Base-by-base conservation (phyloP, 176 grass and related monocot species). In the Musa beccarii region DNA sequence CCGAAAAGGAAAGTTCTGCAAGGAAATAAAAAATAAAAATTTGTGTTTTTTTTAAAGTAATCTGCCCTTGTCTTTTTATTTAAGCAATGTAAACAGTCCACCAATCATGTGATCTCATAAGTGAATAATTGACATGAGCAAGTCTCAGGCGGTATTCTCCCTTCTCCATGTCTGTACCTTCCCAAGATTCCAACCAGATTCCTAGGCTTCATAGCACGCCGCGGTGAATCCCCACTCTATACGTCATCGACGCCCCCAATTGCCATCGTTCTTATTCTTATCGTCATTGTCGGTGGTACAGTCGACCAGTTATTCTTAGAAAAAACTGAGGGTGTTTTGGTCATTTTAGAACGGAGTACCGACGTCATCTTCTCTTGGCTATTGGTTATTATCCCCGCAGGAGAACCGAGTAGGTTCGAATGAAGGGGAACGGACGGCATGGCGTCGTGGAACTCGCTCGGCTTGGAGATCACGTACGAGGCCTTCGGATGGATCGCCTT, bases 401-500 rank as follows among this genome's bases (percentile, higher is more conserved):
- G 15, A 20, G 57, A n/a, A 28, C 20, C 23, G 12, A 14, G 13
- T 57, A 3, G 64, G 49, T 3, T 25, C 29, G 10, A 24, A 3
- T 23, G 19, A 34, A 16, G 13, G 25, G 25, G 28, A 69, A 17
- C 22, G 24, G 11, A 11, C 20, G 83, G 56, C 77, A 83, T 89
- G 90, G 91, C 87, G 19, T 83, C 89, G 70, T 98, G 94, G 94
- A 93, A 93, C 80, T 91, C 86, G 19, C 53, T 89, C 81, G 81
- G 62, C 77, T 79, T 86, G 80, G 90, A 89, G 81, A 72, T 98
- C 79, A 49, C 78, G 74, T 91, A 98, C 82, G 83, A 98, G 75
- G 78, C 89, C 52, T 81, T 98, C 9, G 94, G 94, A 23, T 98
- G 94, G 94, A 81, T 98, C 82, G 94, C 94, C 77, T 98, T 98